These are phyloP conservation scores for Ascochyta pisi DNA, from an alignment of 2,329 filamentous ascomycete species.

Conservation along the genomic window DNA sequence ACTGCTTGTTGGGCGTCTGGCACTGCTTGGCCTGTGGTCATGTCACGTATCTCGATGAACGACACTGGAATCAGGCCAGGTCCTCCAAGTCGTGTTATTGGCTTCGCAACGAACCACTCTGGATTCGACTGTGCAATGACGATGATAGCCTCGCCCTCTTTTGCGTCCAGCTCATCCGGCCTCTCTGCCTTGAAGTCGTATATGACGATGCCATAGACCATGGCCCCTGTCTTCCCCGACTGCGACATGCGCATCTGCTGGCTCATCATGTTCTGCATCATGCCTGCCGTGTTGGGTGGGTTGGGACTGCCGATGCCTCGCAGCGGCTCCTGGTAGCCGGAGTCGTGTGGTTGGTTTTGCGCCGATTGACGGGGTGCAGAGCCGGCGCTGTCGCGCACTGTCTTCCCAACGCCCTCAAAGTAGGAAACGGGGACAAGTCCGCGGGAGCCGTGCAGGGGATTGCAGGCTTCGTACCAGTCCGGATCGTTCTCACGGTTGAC, in stretches of 20 bases:
- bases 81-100: constrained; percentile 95
- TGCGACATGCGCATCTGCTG: constrained; percentile 48
- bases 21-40: constrained; percentile 84
- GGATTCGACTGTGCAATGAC: constrained; percentile 98
- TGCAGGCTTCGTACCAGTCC: constrained; percentile 99
- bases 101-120: constrained; percentile 99
- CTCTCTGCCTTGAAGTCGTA: constrained; percentile 96
- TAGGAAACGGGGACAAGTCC: constrained; percentile 93
- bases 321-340: constrained; percentile 75
- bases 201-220: constrained; percentile 96
- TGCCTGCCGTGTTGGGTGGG: constrained; percentile 31
- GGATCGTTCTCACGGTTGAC: constrained; percentile 92
- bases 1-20: constrained; percentile 85
- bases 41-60: constrained; percentile 95
- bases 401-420: constrained; percentile 92
- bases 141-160: constrained; percentile 94
- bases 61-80: constrained; percentile 95
- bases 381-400: constrained; percentile 81
- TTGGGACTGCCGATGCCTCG: constrained; percentile 40
- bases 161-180: constrained; percentile 94
- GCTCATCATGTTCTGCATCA: constrained; percentile 29
- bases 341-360: constrained; percentile 77
- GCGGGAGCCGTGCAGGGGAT: constrained; percentile 85
- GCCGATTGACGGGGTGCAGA: constrained; percentile 51
- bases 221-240: constrained; percentile 70